Conservation (phyloP, 768 basidiomycete genomes). For the Mycena sanguinolenta region DNA sequence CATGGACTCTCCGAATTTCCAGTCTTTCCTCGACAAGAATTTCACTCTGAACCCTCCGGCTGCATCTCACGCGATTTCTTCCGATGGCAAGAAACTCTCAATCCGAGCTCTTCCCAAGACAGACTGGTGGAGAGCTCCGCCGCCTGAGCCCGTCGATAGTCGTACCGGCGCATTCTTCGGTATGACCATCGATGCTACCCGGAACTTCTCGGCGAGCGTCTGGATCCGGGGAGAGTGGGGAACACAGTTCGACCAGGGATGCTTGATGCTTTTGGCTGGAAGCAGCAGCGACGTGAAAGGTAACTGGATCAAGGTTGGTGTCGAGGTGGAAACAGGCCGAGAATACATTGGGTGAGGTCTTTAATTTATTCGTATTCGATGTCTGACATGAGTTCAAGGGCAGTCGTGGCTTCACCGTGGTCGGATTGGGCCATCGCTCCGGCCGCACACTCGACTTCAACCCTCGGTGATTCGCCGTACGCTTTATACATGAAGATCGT, state of each 20-base stretch:
- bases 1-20: neutral
- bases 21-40: slow-evolving; percentile 13
- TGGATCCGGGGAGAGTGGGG: slow-evolving; percentile 31
- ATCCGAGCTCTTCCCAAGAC: slow-evolving; percentile 26
- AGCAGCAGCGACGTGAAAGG: slow-evolving; percentile 21
- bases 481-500: slow-evolving; percentile 30
- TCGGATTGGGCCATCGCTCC: slow-evolving; percentile 33
- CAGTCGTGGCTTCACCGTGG: slow-evolving; percentile 33
- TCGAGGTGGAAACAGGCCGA: slow-evolving; percentile 28
- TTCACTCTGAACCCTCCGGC: slow-evolving; percentile 31
- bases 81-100: slow-evolving; percentile 21
- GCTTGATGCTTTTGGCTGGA: slow-evolving; percentile 32
- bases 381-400: neutral
- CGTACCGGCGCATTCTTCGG: slow-evolving; percentile 30
- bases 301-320: slow-evolving; percentile 32
- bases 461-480: slow-evolving; percentile 19
- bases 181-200: slow-evolving; percentile 27
- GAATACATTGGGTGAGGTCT: slow-evolving; percentile 21
- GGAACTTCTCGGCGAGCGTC: slow-evolving; percentile 30
- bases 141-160: slow-evolving; percentile 27
- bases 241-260: slow-evolving; percentile 33
- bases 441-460: slow-evolving; percentile 27
- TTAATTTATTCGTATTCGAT: neutral
- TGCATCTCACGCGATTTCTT: slow-evolving; percentile 25
- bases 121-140: slow-evolving; percentile 33